These are phyloP conservation scores for Talaromyces sp. DNA, from an alignment of 2,329 filamentous ascomycete genomes.

Conservation along the genomic window DNA sequence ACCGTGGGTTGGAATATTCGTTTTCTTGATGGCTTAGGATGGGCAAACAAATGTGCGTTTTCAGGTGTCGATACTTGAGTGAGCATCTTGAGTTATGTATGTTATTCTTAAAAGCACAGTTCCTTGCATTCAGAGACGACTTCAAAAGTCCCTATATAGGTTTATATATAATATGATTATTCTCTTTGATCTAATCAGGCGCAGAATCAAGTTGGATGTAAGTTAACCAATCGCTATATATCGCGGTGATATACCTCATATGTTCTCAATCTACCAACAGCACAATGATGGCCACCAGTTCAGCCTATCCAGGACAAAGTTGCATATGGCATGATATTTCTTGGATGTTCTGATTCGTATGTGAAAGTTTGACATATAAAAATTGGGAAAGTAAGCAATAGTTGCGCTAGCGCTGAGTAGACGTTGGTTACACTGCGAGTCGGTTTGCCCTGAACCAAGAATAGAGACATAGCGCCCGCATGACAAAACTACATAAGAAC, in stretches of 20 bases:
- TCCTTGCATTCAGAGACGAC: no score
- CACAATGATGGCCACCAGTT: background rate
- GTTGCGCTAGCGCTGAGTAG: background rate
- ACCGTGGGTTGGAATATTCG: constrained; percentile 33
- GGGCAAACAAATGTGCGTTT: background rate
- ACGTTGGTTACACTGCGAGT: background rate
- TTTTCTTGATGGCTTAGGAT: constrained; percentile 8
- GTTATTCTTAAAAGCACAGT: no score
- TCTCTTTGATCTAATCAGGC: background rate
- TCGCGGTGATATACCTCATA: background rate
- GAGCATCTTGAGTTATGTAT: background rate
- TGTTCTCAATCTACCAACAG: no score
- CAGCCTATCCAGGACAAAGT: background rate
- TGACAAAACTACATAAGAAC: background rate
- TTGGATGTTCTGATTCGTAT: background rate
- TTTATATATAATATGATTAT: background rate
- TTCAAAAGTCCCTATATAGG: no score
- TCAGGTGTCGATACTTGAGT: background rate
- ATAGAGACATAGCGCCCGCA: background rate
- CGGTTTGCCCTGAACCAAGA: background rate
- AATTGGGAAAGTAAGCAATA: background rate
- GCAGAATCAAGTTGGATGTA: background rate
- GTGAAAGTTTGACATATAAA: background rate
- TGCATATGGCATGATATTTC: background rate
- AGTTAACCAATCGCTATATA: background rate